phyloP scores from a whole-genome alignment of 2,329 filamentous ascomycete species.

The Colletotrichum sp. region DNA sequence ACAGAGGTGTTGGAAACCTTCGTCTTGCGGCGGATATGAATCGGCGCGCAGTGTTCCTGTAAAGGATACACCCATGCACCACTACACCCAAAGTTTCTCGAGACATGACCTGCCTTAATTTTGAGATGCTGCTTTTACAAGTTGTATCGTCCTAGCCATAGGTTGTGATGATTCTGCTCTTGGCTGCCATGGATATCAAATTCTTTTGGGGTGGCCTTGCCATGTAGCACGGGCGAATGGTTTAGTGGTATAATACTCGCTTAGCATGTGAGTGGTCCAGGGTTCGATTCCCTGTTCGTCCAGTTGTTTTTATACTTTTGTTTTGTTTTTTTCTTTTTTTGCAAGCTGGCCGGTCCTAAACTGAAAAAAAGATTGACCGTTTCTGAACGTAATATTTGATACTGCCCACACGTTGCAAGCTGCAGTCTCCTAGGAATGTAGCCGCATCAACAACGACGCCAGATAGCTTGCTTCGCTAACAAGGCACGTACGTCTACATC shows the following conservation, averaged over 20 bases:
- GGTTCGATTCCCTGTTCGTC: constrained; percentile 17
- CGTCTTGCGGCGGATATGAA: background rate
- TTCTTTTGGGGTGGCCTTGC: no score
- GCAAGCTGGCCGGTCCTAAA: background rate
- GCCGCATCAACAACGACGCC: background rate
- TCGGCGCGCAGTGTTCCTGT: background rate
- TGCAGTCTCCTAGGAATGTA: background rate
- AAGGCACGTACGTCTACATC: background rate
- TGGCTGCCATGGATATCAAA: background rate
- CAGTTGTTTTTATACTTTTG: background rate
- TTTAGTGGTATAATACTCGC: constrained; percentile 17
- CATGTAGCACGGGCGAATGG: background rate
- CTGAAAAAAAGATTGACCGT: no score
- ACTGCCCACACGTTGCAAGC: background rate
- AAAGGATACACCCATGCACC: background rate
- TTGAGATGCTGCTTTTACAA: background rate
- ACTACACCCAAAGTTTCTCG: background rate
- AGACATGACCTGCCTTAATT: background rate
- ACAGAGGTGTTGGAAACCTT: background rate
- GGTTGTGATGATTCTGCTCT: background rate
- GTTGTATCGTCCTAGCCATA: background rate
- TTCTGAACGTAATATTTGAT: background rate
- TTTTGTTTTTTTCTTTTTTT: background rate
- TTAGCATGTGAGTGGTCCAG: constrained; percentile 9
- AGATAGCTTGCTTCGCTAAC: background rate